Evolutionary conservation across 306 rosid genomes (phyloP), one percentile per base, ranked within the genome.

Genomic region (Lathyrus tuberosus): DNA sequence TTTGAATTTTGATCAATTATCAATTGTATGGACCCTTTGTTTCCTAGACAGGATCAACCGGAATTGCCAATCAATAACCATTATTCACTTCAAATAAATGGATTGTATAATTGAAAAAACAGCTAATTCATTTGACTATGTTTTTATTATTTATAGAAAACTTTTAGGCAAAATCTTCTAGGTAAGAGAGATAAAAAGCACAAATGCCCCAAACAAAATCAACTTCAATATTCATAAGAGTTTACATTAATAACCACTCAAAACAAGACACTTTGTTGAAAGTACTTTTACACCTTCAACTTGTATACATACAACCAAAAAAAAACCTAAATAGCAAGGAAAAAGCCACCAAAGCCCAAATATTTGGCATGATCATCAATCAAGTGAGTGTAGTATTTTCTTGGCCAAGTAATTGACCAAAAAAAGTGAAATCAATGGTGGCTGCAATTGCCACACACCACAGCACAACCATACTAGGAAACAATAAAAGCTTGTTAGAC

Each of bases 401-500:
- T 66, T 66, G 58, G 78, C 70, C 82, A 44, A 58, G 24, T 15
- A 20, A 66, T 41, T 59, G 74, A 78, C 75, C 78, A 62, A 73
- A 51, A 54, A 38, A 37, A 0, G 47, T 31, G 67, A 73, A 79
- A 53, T 35, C 74, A 79, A 69, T 35, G 83, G 71, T 73, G 83
- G 79, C 79, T 62, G 61, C 66, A 78, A 78, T 59, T 30, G 65
- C 78, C 74, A 72, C 74, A 78, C 74, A 78, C 74, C 70, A 78
- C 44, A 73, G 53, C 79, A 79, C 67, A 79, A 79, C 70, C 31
- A 62, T 65, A 73, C 71, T 68, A 44, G 77, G 78, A 74, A 80
- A 71, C 20, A 59, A 35, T 63, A 56, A 78, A 88, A 88, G 71
- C 84, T 82, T 79, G 87, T 79, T 80, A 81, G 87, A 72, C 87